Evolutionary conservation across 2,329 filamentous ascomycete genomes (phyloP).

Genomic region (Didymella pomorum): DNA sequence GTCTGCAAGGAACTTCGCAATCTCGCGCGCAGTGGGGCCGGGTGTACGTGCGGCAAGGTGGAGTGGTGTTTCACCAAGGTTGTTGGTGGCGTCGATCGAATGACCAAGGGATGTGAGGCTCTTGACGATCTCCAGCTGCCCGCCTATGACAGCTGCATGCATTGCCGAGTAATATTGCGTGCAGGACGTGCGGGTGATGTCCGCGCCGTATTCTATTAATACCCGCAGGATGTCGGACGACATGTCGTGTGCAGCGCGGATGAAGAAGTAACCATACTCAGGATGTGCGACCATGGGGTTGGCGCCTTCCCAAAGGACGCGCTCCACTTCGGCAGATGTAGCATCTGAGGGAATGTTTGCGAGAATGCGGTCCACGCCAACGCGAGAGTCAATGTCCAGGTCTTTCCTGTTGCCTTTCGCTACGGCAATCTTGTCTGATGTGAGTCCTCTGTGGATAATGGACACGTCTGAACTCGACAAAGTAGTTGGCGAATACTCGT

Average conservation of each 20-base stretch:
- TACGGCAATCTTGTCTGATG: slow-evolving; percentile 41
- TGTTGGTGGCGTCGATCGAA: slow-evolving; percentile 38
- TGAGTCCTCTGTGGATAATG: slow-evolving; percentile 38
- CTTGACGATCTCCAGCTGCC: slow-evolving; percentile 36
- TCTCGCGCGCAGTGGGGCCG: slow-evolving; percentile 29
- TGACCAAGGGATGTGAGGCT: slow-evolving; percentile 39
- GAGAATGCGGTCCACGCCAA: slow-evolving; percentile 41
- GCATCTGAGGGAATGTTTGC: slow-evolving; percentile 37
- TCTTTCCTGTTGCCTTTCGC: slow-evolving; percentile 38
- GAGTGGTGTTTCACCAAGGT: slow-evolving; percentile 42
- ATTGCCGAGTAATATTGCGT: slow-evolving; percentile 36
- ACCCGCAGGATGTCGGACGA: slow-evolving; percentile 33
- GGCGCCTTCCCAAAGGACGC: slow-evolving; percentile 43
- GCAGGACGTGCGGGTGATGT: slow-evolving; percentile 32
- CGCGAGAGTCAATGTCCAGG: slow-evolving; percentile 33
- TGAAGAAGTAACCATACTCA: slow-evolving; percentile 42
- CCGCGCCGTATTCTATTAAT: slow-evolving; percentile 43
- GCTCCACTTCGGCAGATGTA: slow-evolving; percentile 37
- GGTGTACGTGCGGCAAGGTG: slow-evolving; percentile 42
- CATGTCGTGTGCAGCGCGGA: slow-evolving; percentile 42
- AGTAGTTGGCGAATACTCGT: slow-evolving; percentile 29
- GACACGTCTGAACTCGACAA: slow-evolving; percentile 37
- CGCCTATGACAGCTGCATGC: slow-evolving; percentile 41
- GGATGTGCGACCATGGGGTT: slow-evolving; percentile 41
- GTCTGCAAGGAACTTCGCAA: slow-evolving; percentile 41